Evolutionary conservation across 2,329 filamentous ascomycete species (phyloP).

Genomic region (Hirsutella minnesotensis): DNA sequence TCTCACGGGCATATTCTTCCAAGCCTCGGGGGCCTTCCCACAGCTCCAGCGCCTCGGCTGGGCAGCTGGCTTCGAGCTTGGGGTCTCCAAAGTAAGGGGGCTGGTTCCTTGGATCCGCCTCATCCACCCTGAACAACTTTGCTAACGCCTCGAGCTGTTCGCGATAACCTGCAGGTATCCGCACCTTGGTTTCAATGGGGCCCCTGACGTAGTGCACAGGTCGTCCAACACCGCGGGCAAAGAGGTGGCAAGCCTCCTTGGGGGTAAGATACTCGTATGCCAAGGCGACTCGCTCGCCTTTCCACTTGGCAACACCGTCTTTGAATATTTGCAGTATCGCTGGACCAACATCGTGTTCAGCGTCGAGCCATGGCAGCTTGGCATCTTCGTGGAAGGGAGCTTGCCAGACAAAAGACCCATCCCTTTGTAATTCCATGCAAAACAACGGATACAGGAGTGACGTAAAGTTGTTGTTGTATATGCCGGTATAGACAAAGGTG

Average conservation of each 20-base stretch:
- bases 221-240: constrained; percentile 65
- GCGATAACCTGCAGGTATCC: constrained; percentile 77
- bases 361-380: constrained; percentile 88
- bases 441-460: constrained; percentile 86
- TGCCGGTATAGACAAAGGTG: constrained; percentile 91
- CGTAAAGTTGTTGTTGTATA: constrained; percentile 99
- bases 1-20: constrained; percentile 89
- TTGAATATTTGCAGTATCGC: constrained; percentile 91
- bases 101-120: constrained; percentile 41
- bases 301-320: constrained; percentile 79
- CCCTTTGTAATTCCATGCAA: constrained; percentile 78
- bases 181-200: constrained; percentile 73
- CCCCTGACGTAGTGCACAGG: constrained; percentile 68
- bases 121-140: constrained; percentile 42
- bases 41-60: constrained; percentile 63
- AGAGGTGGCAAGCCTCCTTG: constrained; percentile 67
- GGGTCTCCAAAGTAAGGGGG: constrained; percentile 52
- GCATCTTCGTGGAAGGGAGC: constrained; percentile 87
- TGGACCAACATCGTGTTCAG: constrained; percentile 90
- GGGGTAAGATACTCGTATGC: constrained; percentile 87
- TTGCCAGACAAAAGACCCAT: constrained; percentile 85
- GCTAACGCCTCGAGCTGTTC: constrained; percentile 68
- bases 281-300: constrained; percentile 64
- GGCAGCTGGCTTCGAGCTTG: constrained; percentile 50
- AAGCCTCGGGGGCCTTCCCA: constrained; percentile 88